These are phyloP conservation scores for Fusarium sublunatum DNA, from an alignment of 2,329 filamentous ascomycete genomes.

Conservation along the genomic window DNA sequence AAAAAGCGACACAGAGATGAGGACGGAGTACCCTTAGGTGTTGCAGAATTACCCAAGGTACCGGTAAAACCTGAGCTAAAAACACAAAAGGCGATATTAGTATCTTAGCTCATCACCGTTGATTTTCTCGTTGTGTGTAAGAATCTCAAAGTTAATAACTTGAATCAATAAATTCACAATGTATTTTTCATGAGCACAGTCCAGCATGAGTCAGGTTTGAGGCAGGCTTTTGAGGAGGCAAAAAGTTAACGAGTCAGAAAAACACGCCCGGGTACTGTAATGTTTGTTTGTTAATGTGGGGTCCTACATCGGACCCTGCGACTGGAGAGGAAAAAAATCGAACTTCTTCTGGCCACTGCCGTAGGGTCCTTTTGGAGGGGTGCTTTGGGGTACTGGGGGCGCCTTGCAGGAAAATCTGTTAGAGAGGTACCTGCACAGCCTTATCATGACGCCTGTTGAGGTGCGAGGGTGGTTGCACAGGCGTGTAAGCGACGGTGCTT, in stretches of 20 bases:
- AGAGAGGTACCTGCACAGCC: constrained; percentile 42
- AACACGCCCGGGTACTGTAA: constrained; percentile 13
- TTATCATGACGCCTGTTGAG: constrained; percentile 28
- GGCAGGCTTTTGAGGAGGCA: constrained; percentile 14
- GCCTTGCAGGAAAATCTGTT: constrained; percentile 34
- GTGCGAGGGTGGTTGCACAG: neutral
- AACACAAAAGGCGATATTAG: neutral
- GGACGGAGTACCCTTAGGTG: too few relatives aligned
- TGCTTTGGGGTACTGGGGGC: constrained; percentile 14
- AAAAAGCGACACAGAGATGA: neutral
- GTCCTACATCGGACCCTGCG: constrained; percentile 45
- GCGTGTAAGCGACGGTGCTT: constrained; percentile 28
- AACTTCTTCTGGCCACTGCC: constrained; percentile 37
- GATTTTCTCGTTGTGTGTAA: too few relatives aligned
- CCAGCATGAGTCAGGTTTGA: constrained; percentile 7
- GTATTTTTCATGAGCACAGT: too few relatives aligned
- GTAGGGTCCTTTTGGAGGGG: constrained; percentile 19
- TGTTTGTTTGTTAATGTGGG: constrained; percentile 9
- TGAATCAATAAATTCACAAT: too few relatives aligned
- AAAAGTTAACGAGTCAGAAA: constrained; percentile 35
- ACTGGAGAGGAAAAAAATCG: constrained; percentile 43
- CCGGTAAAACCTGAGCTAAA: neutral
- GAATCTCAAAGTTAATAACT: too few relatives aligned
- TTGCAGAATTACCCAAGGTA: neutral
- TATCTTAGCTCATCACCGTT: too few relatives aligned